These are phyloP conservation scores for Alternaria atra DNA, from an alignment of 2,329 filamentous ascomycete genomes.

Conservation along the genomic window DNA sequence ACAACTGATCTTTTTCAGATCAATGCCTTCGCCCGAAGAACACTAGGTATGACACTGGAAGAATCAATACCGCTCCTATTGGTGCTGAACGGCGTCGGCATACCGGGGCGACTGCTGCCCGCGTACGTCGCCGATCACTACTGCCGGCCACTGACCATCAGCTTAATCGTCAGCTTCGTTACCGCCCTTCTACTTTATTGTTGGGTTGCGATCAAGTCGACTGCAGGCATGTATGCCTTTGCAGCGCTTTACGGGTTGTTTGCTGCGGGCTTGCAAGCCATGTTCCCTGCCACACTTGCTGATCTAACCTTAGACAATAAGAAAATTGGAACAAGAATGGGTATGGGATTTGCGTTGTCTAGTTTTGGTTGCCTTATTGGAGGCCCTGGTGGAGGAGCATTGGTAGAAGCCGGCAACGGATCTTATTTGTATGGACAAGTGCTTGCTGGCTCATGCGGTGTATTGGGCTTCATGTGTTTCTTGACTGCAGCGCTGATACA, in stretches of 20 bases:
- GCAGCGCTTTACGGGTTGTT: conserved; percentile 59
- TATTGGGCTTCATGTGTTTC: conserved; percentile 23
- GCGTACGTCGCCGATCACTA: conserved; percentile 55
- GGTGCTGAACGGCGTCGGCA: conserved; percentile 55
- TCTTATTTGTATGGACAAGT: conserved; percentile 55
- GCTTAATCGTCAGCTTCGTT: conserved; percentile 49
- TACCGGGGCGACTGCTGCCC: conserved; percentile 61
- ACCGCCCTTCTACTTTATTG: conserved; percentile 55
- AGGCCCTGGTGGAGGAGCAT: conserved; percentile 38
- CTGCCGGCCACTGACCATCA: conserved; percentile 55
- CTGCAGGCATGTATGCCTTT: conserved; percentile 54
- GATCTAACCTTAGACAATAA: conserved; percentile 54
- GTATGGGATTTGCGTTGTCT: conserved; percentile 50
- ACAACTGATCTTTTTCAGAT: conserved; percentile 9
- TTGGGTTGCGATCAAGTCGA: conserved; percentile 54
- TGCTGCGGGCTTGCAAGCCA: conserved; percentile 56
- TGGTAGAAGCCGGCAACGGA: conserved; percentile 50
- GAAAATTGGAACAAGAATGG: conserved; percentile 57
- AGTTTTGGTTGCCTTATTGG: conserved; percentile 41
- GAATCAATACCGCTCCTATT: conserved; percentile 56
- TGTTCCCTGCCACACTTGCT: conserved; percentile 56
- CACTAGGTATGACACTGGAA: conserved; percentile 55
- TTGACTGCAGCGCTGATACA: conserved; percentile 20
- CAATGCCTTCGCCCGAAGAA: conserved; percentile 58
- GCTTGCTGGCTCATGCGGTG: conserved; percentile 47